Evolutionary conservation across 306 rosid genomes (phyloP), one percentile per base, ranked within the genome.

Genomic region (Medicago lupulina): DNA sequence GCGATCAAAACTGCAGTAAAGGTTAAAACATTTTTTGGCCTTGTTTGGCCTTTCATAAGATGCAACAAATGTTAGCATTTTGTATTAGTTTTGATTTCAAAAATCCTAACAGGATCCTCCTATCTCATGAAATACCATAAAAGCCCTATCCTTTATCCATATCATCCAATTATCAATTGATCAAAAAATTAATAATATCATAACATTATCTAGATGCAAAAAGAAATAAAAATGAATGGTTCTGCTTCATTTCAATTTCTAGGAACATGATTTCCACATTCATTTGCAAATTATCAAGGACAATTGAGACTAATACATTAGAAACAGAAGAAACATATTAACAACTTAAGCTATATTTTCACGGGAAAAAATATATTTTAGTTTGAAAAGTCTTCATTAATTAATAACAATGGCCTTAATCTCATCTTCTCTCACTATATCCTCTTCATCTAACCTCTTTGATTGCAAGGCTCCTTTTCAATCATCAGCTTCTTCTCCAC

Each of bases 381-480:
- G 2, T 23, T 83, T 70, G 41, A 59, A 74, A 47, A 28, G 66
- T 68, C 53, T 80, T 79, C 65, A 70, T n/a, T 25, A 71, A 68
- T 73, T 82, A 87, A 68, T 54, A 13, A 23, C 70, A 76, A 81
- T 93, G 96, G 98, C 97, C 72, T 83, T 91, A 69, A 80, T 89
- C 77, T 89, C 96, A 19, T 83, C 96, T 62, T 75, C 97, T 75
- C 85, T 91, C 34, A 67, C 93, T 9, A 72, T 90, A 85, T 90
- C 96, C 38, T 89, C 94, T 77, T 88, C 96, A 13, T 84, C 93
- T 63, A 73, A 91, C 71, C 75, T 86, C 21, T 15, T 88, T 67
- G 96, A 92, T 71, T 76, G 80, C 85, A 92, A 85, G 86, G 50
- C 87, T 80, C 80, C 86, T 38, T 87, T 89, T 79, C 90, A 83